Base-by-base conservation (phyloP, 352 stramenopile species). In the Phytopythium boreale region DNA sequence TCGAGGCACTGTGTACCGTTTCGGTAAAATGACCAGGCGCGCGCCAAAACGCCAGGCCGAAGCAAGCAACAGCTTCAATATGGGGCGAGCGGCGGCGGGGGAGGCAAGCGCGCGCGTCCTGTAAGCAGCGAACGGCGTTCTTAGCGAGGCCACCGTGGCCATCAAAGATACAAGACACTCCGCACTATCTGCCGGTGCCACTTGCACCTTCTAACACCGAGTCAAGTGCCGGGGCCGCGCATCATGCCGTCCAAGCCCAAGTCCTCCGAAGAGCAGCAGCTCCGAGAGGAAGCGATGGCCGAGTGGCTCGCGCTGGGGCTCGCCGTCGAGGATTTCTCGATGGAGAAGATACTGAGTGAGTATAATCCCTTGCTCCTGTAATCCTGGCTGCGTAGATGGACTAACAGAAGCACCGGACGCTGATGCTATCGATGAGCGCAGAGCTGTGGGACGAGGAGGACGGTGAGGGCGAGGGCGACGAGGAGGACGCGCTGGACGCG, bases 281-380 rank as follows among this genome's bases (percentile, higher is more conserved):
- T 93, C 9, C 71, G 84, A 56, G 78, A 92, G 63, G 85, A 93
- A 55, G 85, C 85, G 5, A 67, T 91, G 59, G 78, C 75, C 19
- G 85, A 93, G 62, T 93, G 85, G 85, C 73, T 93, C 46, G 68
- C 79, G 37, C 78, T 83, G 50, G 83, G 85, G 17, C 73, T 80
- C 49, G 52, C 69, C 6, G 73, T 82, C 29, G 76, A 80, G 51
- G 85, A 92, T 52, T 93, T 91, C 46, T 85, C 81, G 0, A 87
- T 92, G 75, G 78, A 80, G 4, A 91, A 91, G 67, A 93, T 93
- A 83, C 64, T 84, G 14, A 76, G 82, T 91, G 53, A 36, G 81
- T 71, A 14, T 10, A 20, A 36, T 36, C 4, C 44, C 34, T 44
- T 6, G 12, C 26, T 47, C 56, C 20, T 15, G 39, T 6, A 34